Evolutionary conservation across 257 asterid genomes (phyloP).

Genomic region (Capsicum pubescens): DNA sequence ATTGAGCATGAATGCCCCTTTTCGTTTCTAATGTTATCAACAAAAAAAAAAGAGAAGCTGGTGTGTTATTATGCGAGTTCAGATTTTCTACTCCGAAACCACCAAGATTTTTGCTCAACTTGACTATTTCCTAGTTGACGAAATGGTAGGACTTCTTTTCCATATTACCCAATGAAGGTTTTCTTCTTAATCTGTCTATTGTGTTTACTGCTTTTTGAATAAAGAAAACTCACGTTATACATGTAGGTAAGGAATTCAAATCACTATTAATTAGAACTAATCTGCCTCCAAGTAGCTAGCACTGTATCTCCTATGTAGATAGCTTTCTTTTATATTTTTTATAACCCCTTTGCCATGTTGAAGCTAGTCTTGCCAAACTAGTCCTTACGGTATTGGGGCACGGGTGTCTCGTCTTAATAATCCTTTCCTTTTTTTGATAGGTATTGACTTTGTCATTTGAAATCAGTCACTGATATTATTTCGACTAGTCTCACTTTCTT

Average conservation of each 20-base stretch:
- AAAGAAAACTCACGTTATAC: neutral
- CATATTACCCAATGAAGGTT: neutral
- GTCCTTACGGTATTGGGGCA: neutral
- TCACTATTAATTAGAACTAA: neutral
- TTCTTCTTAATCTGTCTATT: neutral
- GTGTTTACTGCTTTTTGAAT: neutral
- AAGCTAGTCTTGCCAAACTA: neutral
- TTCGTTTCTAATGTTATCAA: no score
- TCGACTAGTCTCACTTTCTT: no score
- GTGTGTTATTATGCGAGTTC: neutral
- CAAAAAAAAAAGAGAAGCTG: no score
- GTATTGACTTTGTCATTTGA: no score
- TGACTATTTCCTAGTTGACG: neutral
- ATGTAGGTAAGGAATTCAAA: neutral
- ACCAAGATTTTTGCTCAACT: neutral
- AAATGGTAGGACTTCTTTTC: neutral
- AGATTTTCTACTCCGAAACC: neutral
- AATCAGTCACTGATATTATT: no score
- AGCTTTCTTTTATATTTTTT: conserved; percentile 3
- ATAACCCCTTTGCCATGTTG: neutral
- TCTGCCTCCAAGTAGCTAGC: neutral
- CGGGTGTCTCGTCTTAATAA: no score
- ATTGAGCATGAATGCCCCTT: no score
- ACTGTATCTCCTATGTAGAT: neutral
- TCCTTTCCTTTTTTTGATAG: no score